phyloP scores from a whole-genome alignment of 2,329 filamentous ascomycete genomes.

The Curvularia lunata region DNA sequence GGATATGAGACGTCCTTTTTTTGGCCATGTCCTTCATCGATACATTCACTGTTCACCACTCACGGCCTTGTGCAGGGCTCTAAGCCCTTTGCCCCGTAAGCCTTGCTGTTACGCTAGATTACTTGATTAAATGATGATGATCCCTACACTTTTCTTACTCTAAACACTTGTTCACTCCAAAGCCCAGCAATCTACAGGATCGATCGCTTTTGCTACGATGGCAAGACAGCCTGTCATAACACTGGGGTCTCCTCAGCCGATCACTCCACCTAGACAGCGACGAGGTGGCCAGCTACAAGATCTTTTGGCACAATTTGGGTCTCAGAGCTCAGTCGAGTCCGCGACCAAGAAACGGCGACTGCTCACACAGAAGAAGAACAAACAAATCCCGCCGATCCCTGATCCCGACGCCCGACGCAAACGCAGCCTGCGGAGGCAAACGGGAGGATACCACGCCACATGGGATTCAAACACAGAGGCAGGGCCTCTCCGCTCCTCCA shows the following conservation, averaged over 20 bases:
- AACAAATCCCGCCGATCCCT: not conserved
- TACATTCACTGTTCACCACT: constrained; percentile 12
- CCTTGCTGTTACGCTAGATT: not conserved
- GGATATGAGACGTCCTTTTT: constrained; percentile 1
- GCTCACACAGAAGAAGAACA: constrained; percentile 16
- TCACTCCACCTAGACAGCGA: constrained; percentile 35
- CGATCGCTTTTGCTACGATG: constrained; percentile 24
- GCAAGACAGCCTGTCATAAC: constrained; percentile 20
- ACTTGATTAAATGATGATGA: constrained; percentile 1
- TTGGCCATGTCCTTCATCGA: constrained; percentile 1
- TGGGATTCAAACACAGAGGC: constrained; percentile 14
- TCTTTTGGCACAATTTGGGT: constrained; percentile 42
- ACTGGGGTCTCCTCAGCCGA: constrained; percentile 28
- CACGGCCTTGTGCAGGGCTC: not conserved
- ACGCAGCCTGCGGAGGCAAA: constrained; percentile 14
- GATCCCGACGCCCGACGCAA: constrained; percentile 15
- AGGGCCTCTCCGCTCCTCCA: not conserved
- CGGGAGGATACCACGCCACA: constrained; percentile 9
- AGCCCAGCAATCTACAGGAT: not conserved
- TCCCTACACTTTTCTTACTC: constrained; percentile 6
- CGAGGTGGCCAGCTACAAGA: constrained; percentile 31
- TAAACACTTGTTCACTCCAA: not conserved
- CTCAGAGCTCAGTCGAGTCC: constrained; percentile 38
- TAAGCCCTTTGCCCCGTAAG: not conserved
- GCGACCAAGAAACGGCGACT: constrained; percentile 38